Evolutionary conservation across 1,284 basidiomycete genomes (phyloP), one percentile per base, ranked within the genome.

Genomic region (Serendipita sp.): DNA sequence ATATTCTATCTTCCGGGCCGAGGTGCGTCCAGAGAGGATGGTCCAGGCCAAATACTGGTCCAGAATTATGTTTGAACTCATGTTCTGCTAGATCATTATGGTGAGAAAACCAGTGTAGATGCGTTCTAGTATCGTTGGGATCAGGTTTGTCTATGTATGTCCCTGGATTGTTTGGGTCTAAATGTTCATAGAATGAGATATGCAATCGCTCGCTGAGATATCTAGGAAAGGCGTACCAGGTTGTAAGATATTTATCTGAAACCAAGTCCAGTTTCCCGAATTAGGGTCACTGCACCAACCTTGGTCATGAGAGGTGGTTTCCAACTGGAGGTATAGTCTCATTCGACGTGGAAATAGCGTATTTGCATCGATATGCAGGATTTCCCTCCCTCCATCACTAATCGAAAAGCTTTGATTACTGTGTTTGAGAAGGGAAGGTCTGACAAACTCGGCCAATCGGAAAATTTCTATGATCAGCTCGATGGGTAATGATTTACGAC

Each of bases 211-310:
- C 8, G 47, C 5, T n/a, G 47, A 49, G 29, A 15, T 8, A 49
- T 6, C n/a, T 15, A 10, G 15, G 47, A 8, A 10, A 8, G 5
- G 17, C 47, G 8, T 30, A 17, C 17, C 47, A 32, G 53, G 26
- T 35, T 32, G 15, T 10, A 26, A 32, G 17, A 64, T 53, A 26
- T 35, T 43, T n/a, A 65, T 13, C 3, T 65, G 62, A 32, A 65
- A 65, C 65, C 65, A 65, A 26, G 63, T 60, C 61, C 65, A 64
- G 43, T 42, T 64, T 32, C 65, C 65, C 2, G 43, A 15, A 15
- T 58, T 55, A 3, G 26, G 34, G 17, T 64, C 30, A 22, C 30
- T 53, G 3, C 44, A 61, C 63, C 61, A 64, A 26, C 63, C 63
- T 60, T 65, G 65, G 42, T 65, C 60, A 32, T 62, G 60, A 8